Conservation (phyloP, 2,329 filamentous ascomycete genomes). For the Botrytis byssoidea region DNA sequence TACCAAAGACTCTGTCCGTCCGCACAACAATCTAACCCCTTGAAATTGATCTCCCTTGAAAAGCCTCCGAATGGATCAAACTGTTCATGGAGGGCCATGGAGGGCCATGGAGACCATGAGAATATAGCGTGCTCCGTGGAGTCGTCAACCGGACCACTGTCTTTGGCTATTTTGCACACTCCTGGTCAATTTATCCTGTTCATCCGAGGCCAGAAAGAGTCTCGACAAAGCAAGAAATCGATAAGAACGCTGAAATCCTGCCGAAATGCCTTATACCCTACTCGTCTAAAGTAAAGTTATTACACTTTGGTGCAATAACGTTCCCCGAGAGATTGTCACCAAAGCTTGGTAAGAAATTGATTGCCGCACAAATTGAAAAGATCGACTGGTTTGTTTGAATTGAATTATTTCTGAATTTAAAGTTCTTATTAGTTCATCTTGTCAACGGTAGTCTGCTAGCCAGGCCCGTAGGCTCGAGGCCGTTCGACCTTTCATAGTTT, state of each 20-base stretch:
- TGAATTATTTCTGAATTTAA: not conserved
- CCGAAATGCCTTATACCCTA: not conserved
- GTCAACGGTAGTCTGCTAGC: not conserved
- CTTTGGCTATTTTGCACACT: not conserved
- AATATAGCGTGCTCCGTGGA: constrained; percentile 16
- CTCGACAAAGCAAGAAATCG: not conserved
- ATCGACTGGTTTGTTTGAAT: not conserved
- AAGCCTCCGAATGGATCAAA: constrained; percentile 1
- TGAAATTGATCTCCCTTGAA: constrained; percentile 16
- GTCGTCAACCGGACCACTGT: not conserved
- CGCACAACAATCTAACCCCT: not conserved
- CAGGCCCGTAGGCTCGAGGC: not conserved
- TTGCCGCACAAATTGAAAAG: not conserved
- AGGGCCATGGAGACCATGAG: constrained; percentile 15
- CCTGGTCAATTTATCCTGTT: not conserved
- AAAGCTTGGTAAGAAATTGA: not conserved
- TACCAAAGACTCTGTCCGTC: not conserved
- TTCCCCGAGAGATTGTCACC: constrained; percentile 3
- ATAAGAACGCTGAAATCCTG: not conserved
- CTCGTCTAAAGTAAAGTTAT: not conserved
- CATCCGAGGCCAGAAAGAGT: constrained; percentile 6
- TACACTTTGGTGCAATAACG: not conserved
- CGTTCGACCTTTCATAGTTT: not conserved
- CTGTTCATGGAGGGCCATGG: not conserved
- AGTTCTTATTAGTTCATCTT: constrained; percentile 7